Conservation (phyloP, 768 basidiomycete species). For the Lactarius akahatsu region DNA sequence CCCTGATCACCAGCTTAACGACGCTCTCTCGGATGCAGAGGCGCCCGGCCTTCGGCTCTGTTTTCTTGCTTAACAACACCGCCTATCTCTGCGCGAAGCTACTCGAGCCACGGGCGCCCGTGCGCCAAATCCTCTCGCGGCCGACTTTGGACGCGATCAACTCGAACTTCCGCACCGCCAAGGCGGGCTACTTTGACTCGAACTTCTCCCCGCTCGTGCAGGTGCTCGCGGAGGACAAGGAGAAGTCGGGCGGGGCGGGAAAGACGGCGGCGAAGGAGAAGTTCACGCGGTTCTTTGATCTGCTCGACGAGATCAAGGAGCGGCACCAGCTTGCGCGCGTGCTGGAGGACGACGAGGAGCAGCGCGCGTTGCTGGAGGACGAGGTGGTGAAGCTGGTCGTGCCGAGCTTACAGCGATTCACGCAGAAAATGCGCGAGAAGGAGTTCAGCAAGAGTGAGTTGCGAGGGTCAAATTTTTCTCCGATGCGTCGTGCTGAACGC, state of each 20-base stretch:
- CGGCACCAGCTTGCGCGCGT: constrained; percentile 68
- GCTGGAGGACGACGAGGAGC: constrained; percentile 67
- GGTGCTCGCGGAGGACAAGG: constrained; percentile 49
- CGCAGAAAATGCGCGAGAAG: constrained; percentile 72
- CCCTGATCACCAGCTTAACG: constrained; percentile 57
- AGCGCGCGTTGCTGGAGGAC: constrained; percentile 58
- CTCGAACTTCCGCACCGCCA: constrained; percentile 74
- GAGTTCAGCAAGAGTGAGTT: constrained; percentile 81
- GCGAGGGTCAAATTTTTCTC: constrained; percentile 1
- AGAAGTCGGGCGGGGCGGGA: constrained; percentile 37
- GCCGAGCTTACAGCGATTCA: constrained; percentile 70
- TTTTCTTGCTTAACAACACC: constrained; percentile 80
- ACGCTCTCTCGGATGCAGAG: constrained; percentile 58
- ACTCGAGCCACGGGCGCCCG: constrained; percentile 48
- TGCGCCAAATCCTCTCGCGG: constrained; percentile 56
- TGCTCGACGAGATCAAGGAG: constrained; percentile 77
- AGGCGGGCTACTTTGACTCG: constrained; percentile 80
- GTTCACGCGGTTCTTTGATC: constrained; percentile 77
- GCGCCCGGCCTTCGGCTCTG: constrained; percentile 66
- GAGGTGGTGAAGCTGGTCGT: constrained; percentile 77
- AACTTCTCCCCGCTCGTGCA: constrained; percentile 81
- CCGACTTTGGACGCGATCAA: constrained; percentile 61
- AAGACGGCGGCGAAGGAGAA: constrained; percentile 75
- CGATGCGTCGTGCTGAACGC: constrained; percentile 10
- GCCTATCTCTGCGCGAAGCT: constrained; percentile 65